A percentile compares a stretch with the other conserved stretches of the same genome.
These are phyloP conservation scores for Botrytis galanthina DNA, from an alignment of 2,329 filamentous ascomycete species.

Conservation along the genomic window DNA sequence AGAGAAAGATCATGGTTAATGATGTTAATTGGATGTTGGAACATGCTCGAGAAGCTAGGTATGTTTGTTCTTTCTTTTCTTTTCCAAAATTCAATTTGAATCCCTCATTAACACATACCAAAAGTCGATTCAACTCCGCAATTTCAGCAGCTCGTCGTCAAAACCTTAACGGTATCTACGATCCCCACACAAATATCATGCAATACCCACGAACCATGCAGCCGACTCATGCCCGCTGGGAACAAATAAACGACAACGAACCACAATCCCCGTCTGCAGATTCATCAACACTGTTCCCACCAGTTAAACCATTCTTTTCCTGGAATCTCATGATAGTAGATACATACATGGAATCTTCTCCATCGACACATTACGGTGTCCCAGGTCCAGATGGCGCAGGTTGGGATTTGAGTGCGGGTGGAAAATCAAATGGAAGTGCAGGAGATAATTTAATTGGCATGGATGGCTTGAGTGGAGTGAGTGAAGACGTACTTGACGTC, in stretches of 20 bases:
- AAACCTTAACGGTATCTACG: constrained; percentile 78
- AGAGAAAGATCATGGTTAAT: constrained; percentile 82
- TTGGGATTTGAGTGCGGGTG: constrained; percentile 43
- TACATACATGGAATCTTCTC: constrained; percentile 56
- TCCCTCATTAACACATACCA: not conserved
- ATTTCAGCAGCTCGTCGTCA: constrained; percentile 63
- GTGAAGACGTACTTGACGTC: constrained; percentile 63
- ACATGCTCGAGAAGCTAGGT: constrained; percentile 90
- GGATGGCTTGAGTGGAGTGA: constrained; percentile 60
- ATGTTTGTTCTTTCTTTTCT: constrained; percentile 38
- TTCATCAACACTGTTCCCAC: constrained; percentile 47
- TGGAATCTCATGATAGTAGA: constrained; percentile 63
- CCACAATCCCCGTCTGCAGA: constrained; percentile 14
- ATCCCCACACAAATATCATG: constrained; percentile 90
- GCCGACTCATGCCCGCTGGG: constrained; percentile 80
- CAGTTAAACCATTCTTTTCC: constrained; percentile 56
- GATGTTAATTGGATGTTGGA: constrained; percentile 96
- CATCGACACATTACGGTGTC: constrained; percentile 52
- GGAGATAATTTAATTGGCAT: constrained; percentile 24
- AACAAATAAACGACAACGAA: constrained; percentile 56
- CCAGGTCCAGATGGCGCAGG: constrained; percentile 56
- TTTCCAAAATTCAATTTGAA: constrained; percentile 20
- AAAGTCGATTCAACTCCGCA: constrained; percentile 78
- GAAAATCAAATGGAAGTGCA: not conserved
- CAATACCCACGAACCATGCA: constrained; percentile 87